Percentiles rank a stretch among this genome's conserved stretches.
These are phyloP conservation scores for Cardamine occulta DNA, from an alignment of 345 rosid genomes.

Conservation along the genomic window DNA sequence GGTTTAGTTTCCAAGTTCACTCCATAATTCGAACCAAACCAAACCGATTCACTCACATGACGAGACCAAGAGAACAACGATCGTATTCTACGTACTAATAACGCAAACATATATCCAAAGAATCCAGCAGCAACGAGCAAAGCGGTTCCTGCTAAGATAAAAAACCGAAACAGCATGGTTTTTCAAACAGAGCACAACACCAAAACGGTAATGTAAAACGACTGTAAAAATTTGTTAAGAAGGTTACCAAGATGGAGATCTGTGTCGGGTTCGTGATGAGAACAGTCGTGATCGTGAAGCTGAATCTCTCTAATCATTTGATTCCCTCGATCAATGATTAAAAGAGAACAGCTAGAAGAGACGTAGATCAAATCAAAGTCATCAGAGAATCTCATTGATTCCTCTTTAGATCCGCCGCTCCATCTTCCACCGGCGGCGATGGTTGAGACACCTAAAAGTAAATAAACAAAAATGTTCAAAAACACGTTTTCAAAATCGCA, in stretches of 20 bases:
- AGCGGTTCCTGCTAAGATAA: conserved; percentile 58
- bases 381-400: conserved; percentile 73
- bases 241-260: conserved; percentile 69
- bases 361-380: conserved; percentile 82
- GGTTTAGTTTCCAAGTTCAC: neutral
- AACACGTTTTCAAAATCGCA: neutral
- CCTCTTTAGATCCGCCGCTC: conserved; percentile 57
- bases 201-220: neutral
- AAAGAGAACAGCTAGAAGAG: conserved; percentile 79
- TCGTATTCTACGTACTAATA: conserved; percentile 72
- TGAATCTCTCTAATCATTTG: conserved; percentile 90
- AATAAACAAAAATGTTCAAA: neutral
- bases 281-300: conserved; percentile 76
- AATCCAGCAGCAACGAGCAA: conserved; percentile 77
- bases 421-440: conserved; percentile 95
- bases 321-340: conserved; percentile 84
- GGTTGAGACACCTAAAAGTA: conserved; percentile 76
- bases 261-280: conserved; percentile 54
- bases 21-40: neutral
- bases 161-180: conserved; percentile 13
- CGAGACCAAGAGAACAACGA: conserved; percentile 61
- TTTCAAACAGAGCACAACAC: neutral
- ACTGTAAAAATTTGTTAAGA: neutral
- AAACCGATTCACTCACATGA: conserved; percentile 50
- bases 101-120: conserved; percentile 89